Base-by-base conservation (phyloP, 2,329 filamentous ascomycete species). In the Colletotrichum sidae region DNA sequence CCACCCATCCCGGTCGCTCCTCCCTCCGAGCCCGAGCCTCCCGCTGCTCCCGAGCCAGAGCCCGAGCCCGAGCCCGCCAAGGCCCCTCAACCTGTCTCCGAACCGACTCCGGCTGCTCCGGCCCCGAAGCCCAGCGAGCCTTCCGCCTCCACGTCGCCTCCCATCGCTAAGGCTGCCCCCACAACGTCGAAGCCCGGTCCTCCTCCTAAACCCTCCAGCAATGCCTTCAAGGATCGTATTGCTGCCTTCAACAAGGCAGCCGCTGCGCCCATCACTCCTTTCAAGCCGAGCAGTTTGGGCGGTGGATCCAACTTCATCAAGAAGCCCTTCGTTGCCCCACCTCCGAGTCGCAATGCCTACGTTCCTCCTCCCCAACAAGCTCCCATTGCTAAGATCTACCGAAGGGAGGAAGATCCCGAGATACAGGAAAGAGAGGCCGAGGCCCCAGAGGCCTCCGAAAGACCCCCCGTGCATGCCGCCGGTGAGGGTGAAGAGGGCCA, bases 281-380 rank as follows among this genome's bases (percentile, higher is more conserved):
- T 96, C 80, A 97, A 97, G 75, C 93, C 94, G 17, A 84, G 86
- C 65, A 88, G 88, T 2, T 79, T 90, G 34, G 81, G 85, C 37
- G 84, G 84, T 64, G 82, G 86, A 52, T 84, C 85, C 68, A 85
- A 85, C 57, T 98, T 98, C 74, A 90, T 99, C 78, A 97, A 95
- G 84, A 98, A 98, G 79, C 94, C 95, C 0, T 99, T 97, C 73
- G 94, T 99, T 61, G 93, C 96, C 4, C 94, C 96, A 55, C 96
- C 96, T 15, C 96, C 96, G 1, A 97, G 94, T 77, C 91, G 93
- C 70, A 91, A 97, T 80, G 92, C 95, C 33, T 99, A 93, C 73
- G 86, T 99, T 9, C 93, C 96, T 33, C 90, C 92, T 4, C 84
- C 86, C 37, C 88, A 90, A 25, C 91, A 96, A 68, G 80, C 86